Evolutionary conservation across 306 rosid genomes (phyloP).

Genomic region (Glycyrrhiza uralensis): DNA sequence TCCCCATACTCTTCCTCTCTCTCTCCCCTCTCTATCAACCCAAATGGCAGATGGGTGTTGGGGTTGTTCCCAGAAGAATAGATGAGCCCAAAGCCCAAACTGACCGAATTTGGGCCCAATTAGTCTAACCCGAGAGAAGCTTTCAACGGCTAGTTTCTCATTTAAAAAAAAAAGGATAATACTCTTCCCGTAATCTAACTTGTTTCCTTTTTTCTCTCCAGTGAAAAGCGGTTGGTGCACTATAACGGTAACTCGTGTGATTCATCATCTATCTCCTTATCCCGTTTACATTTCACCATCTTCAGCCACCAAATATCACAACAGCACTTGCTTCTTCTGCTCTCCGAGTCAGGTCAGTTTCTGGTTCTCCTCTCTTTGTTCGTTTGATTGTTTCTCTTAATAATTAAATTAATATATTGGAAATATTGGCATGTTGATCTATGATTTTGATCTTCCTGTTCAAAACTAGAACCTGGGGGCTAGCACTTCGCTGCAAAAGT

Average conservation of each 20-base stretch:
- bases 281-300: neutral
- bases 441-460: neutral
- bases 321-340: conserved; percentile 5
- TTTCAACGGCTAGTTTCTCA: conserved; percentile 45
- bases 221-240: neutral
- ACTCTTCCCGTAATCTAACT: neutral
- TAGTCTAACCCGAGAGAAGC: neutral
- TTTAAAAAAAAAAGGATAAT: conserved; percentile 11
- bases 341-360: conserved; percentile 42
- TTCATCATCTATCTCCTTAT: conserved; percentile 18
- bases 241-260: conserved; percentile 28
- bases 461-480: neutral
- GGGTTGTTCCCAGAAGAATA: neutral
- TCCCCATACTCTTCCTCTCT: no score
- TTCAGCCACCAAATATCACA: neutral
- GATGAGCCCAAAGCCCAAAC: neutral
- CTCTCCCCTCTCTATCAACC: no score
- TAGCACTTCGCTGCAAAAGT: neutral
- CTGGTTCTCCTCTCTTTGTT: neutral
- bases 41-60: no score
- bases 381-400: conserved; percentile 17
- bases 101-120: neutral
- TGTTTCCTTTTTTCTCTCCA: neutral
- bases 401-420: no score
- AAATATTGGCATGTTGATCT: neutral